Percentiles rank a stretch among this genome's conserved stretches.
Evolutionary conservation across 768 basidiomycete genomes (phyloP).

Genomic region (Clavaria fumosa): DNA sequence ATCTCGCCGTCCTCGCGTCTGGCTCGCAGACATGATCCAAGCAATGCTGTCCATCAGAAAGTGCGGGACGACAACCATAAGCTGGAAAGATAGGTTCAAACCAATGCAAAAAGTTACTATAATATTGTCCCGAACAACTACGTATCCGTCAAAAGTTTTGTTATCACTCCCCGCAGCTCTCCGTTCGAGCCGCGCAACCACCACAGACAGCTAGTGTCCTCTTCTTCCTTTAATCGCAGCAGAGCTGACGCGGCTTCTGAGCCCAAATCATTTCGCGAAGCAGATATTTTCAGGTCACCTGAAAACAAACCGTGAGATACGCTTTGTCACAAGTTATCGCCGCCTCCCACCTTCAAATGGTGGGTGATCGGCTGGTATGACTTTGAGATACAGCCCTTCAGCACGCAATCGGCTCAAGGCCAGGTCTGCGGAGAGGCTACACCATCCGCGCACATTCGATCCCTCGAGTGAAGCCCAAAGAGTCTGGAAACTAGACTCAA

Average conservation of each 20-base stretch:
- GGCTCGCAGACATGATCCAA: too few species aligned
- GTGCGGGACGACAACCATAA: too few species aligned
- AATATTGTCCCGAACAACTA: background rate
- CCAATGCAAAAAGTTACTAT: too few species aligned
- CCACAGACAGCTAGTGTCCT: constrained; percentile 64
- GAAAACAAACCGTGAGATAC: constrained; percentile 6
- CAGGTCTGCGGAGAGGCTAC: constrained; percentile 35
- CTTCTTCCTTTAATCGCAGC: constrained; percentile 41
- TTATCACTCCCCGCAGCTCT: constrained; percentile 28
- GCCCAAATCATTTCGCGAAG: constrained; percentile 43
- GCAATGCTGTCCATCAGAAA: too few species aligned
- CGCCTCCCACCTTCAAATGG: constrained; percentile 55
- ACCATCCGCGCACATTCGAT: constrained; percentile 50
- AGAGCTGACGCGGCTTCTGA: constrained; percentile 17
- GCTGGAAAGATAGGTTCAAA: too few species aligned
- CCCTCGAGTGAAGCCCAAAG: constrained; percentile 41
- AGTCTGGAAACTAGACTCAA: constrained; percentile 31
- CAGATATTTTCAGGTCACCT: constrained; percentile 28
- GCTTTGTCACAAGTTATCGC: constrained; percentile 1
- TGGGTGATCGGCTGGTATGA: constrained; percentile 33
- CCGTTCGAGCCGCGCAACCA: constrained; percentile 39
- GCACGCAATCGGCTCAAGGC: constrained; percentile 34
- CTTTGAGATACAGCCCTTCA: constrained; percentile 24
- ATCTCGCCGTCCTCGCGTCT: too few species aligned
- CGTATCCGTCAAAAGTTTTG: constrained; percentile 13